Percentiles rank a stretch among this genome's conserved stretches.
Conservation (phyloP, 257 asterid species). For the Dorcoceras hygrometricum region DNA sequence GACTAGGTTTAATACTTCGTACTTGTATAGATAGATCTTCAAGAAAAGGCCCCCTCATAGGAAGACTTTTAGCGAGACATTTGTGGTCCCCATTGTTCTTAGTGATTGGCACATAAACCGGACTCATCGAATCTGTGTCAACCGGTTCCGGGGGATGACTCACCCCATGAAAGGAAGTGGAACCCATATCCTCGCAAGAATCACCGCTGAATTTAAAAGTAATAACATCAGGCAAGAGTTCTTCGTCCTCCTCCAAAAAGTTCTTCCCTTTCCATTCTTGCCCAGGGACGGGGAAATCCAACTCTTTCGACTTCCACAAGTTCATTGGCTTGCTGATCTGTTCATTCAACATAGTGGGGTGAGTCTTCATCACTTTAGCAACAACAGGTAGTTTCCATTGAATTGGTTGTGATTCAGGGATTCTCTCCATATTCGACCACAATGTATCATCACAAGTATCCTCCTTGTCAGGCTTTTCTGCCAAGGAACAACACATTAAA, state of each 20-base stretch:
- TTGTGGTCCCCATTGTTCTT: not conserved
- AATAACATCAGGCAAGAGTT: constrained; percentile 41
- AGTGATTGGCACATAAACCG: constrained; percentile 52
- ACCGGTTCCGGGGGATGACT: constrained; percentile 82
- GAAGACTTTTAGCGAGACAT: not conserved
- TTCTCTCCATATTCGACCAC: constrained; percentile 55
- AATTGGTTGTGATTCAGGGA: constrained; percentile 44
- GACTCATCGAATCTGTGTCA: constrained; percentile 65
- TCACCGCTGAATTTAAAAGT: constrained; percentile 39
- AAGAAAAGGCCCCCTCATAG: constrained; percentile 7
- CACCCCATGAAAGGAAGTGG: constrained; percentile 75
- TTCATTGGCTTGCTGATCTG: constrained; percentile 36
- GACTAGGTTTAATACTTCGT: constrained; percentile 32
- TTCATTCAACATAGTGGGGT: constrained; percentile 37
- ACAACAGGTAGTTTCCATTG: constrained; percentile 44
- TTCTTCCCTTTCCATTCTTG: constrained; percentile 57
- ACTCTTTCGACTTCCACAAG: constrained; percentile 36
- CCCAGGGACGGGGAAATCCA: constrained; percentile 31
- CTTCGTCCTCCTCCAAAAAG: constrained; percentile 44
- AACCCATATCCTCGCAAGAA: constrained; percentile 61
- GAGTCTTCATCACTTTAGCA: constrained; percentile 32
- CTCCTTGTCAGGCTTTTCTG: constrained; percentile 30
- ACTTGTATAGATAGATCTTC: not conserved
- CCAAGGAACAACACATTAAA: constrained; percentile 16
- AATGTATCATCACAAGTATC: constrained; percentile 52